phyloP scores from a whole-genome alignment of 352 stramenopile species.

The Phytopythium chamaehyphon region DNA sequence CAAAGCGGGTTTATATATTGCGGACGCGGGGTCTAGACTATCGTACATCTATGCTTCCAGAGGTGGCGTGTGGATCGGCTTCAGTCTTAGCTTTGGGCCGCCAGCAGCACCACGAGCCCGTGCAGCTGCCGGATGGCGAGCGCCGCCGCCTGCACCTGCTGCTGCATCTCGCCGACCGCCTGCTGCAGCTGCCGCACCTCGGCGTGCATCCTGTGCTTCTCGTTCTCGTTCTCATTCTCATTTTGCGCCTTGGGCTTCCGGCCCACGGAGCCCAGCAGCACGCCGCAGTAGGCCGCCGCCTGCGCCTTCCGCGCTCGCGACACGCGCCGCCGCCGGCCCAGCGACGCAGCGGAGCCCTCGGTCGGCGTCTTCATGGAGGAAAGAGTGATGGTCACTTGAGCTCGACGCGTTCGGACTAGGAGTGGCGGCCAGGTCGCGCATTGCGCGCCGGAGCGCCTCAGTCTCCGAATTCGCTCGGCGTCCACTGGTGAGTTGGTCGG shows the following conservation, averaged over 20 bases:
- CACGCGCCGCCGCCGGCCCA: neutral
- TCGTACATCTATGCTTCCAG: too few species aligned
- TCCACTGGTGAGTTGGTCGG: neutral
- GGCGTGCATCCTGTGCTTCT: neutral
- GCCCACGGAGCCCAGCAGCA: conserved; percentile 3
- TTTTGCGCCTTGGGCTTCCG: neutral
- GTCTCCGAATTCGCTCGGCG: neutral
- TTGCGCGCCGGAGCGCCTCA: neutral
- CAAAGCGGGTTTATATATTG: too few species aligned
- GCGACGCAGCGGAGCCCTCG: neutral
- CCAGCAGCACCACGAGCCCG: conserved; percentile 3
- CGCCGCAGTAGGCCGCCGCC: neutral
- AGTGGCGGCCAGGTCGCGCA: neutral
- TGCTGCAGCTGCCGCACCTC: conserved; percentile 4
- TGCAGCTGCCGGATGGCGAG: conserved; percentile 7
- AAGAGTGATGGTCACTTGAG: neutral
- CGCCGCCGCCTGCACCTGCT: conserved; percentile 5
- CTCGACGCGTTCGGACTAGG: neutral
- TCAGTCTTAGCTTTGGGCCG: conserved; percentile 1
- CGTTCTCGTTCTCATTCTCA: neutral
- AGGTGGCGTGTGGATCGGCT: neutral
- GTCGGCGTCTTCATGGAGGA: neutral
- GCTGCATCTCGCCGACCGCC: conserved; percentile 3
- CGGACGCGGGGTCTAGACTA: too few species aligned
- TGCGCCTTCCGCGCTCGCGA: neutral